Evolutionary conservation across 352 stramenopile species (phyloP).

Genomic region (Phytophthora nicotianae): DNA sequence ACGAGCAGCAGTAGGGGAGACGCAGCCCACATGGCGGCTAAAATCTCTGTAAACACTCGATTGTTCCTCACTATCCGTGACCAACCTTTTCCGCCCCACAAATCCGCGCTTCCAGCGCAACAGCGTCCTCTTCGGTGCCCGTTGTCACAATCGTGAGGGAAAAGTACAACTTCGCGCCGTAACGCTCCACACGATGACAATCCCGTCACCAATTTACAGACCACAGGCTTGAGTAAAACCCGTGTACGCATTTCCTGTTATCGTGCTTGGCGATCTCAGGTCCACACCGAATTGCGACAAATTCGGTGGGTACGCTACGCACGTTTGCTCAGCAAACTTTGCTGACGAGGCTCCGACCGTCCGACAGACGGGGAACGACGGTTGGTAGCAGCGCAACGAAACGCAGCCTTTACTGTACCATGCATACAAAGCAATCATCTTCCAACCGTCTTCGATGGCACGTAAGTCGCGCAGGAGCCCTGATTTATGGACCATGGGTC

Average conservation of each 20-base stretch:
- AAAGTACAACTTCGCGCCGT: slow-evolving; percentile 2
- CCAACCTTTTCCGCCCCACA: slow-evolving; percentile 15
- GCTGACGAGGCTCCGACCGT: too few relatives aligned
- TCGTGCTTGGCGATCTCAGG: neutral
- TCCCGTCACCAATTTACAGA: neutral
- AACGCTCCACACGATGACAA: neutral
- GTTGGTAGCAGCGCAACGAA: slow-evolving; percentile 4
- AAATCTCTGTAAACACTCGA: slow-evolving; percentile 26
- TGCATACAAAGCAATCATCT: neutral
- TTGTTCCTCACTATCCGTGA: slow-evolving; percentile 19
- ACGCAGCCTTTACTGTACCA: slow-evolving; percentile 17
- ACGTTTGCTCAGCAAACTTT: neutral
- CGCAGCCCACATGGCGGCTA: slow-evolving; percentile 14
- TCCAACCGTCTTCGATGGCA: neutral
- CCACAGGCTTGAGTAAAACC: neutral
- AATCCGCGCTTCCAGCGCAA: slow-evolving; percentile 23
- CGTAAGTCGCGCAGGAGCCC: neutral
- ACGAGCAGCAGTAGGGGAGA: slow-evolving; percentile 22
- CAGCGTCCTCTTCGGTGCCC: slow-evolving; percentile 9
- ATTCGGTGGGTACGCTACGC: slow-evolving; percentile 12
- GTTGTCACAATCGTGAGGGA: neutral
- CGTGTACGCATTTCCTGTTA: neutral
- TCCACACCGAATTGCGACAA: neutral
- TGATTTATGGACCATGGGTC: too few relatives aligned
- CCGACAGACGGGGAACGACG: slow-evolving; percentile 3